A percentile compares a stretch with the other conserved stretches of the same genome.
These are phyloP conservation scores for Penicillium palitans DNA, from an alignment of 2,329 filamentous ascomycete genomes.

Conservation along the genomic window DNA sequence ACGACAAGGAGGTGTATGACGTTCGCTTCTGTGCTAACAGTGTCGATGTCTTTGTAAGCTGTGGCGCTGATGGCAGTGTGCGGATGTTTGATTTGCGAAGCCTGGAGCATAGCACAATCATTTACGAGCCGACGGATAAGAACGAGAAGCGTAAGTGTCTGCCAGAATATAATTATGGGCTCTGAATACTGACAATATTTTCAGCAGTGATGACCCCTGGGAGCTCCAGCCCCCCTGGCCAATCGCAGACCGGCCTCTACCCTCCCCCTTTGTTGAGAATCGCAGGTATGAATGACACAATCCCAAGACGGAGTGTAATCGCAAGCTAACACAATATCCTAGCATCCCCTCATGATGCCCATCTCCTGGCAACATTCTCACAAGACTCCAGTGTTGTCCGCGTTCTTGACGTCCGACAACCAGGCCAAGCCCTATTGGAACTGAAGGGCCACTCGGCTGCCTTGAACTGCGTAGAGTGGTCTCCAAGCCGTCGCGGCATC, in stretches of 20 bases:
- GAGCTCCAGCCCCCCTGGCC: conserved; percentile 69
- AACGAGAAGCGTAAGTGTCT: conserved; percentile 61
- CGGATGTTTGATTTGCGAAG: conserved; percentile 98
- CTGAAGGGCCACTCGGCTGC: conserved; percentile 82
- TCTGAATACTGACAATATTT: conserved; percentile 10
- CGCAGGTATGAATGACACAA: conserved; percentile 37
- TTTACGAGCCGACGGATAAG: conserved; percentile 95
- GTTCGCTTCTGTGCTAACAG: conserved; percentile 97
- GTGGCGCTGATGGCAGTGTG: conserved; percentile 94
- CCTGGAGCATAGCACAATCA: conserved; percentile 96
- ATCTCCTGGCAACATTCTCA: conserved; percentile 95
- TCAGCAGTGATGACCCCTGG: conserved; percentile 49
- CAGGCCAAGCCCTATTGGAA: conserved; percentile 90
- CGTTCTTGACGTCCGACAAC: conserved; percentile 93
- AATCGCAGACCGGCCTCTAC: conserved; percentile 56
- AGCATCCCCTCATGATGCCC: conserved; percentile 92
- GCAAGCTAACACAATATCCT: conserved; percentile 12
- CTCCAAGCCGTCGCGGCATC: conserved; percentile 78
- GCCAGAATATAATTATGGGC: not conserved
- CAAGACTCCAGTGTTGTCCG: conserved; percentile 89
- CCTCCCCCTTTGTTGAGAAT: conserved; percentile 57
- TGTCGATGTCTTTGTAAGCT: conserved; percentile 98
- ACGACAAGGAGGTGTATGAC: conserved; percentile 98
- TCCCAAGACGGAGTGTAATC: not conserved
- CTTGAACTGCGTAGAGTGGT: conserved; percentile 96